phyloP scores from a whole-genome alignment of 768 basidiomycete genomes.

The Mycena vitilis region DNA sequence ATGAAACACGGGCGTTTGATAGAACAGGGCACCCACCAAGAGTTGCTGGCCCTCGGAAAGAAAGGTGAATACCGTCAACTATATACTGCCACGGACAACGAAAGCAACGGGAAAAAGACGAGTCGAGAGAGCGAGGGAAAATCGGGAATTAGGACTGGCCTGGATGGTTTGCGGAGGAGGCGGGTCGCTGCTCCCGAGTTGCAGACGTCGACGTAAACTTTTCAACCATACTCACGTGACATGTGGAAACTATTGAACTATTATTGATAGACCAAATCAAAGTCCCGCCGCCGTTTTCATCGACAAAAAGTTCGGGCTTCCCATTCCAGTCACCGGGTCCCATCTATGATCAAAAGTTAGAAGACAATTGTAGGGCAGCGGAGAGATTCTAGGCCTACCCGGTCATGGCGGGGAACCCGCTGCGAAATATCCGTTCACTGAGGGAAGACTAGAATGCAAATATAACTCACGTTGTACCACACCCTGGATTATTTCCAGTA shows the following conservation, averaged over 20 bases:
- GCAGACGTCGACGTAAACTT: background rate
- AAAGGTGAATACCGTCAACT: background rate
- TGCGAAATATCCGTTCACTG: constrained; percentile 28
- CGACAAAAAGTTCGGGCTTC: constrained; percentile 44
- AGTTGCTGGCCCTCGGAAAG: constrained; percentile 44
- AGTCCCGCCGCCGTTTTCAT: constrained; percentile 31
- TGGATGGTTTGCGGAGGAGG: too few relatives aligned
- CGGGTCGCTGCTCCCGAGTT: too few relatives aligned
- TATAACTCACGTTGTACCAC: constrained; percentile 51
- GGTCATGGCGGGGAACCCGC: constrained; percentile 50
- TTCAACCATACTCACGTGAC: constrained; percentile 7
- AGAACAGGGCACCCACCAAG: constrained; percentile 48
- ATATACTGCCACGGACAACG: background rate
- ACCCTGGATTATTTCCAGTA: constrained; percentile 55
- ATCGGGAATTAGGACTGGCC: too few relatives aligned
- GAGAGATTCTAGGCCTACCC: constrained; percentile 29
- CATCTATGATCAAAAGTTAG: background rate
- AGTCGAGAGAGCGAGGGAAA: too few relatives aligned
- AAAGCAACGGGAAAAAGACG: too few relatives aligned
- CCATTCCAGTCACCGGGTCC: constrained; percentile 51
- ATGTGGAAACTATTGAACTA: background rate
- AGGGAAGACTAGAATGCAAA: background rate
- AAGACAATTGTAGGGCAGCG: too few relatives aligned
- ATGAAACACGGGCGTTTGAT: constrained; percentile 52
- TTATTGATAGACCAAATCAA: background rate